Base-by-base conservation (phyloP, 2,329 filamentous ascomycete genomes). In the Sarocladium kiliense region DNA sequence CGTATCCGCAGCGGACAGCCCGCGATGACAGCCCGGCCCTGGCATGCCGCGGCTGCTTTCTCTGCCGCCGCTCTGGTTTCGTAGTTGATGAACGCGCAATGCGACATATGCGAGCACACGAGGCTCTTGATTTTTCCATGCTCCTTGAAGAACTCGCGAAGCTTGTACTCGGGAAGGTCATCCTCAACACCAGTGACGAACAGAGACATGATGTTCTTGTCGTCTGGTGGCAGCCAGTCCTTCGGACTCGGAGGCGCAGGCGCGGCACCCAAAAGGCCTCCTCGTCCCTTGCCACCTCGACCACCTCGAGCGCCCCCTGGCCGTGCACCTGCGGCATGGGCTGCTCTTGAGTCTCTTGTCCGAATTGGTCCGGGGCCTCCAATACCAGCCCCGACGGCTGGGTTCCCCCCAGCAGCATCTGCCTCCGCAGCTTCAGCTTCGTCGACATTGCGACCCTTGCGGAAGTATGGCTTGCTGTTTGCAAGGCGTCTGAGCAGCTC, bases 81-180 rank as follows among this genome's bases (percentile, higher is more conserved):
- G 68, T 91, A 99, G 73, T 99, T 99, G 73, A 99, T 79, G 67
- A 97, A 99, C 1, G 94, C 94, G 69, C 92, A 97, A 67, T 97
- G 94, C 16, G 93, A 93, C 76, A 96, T 91, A 74, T 99, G 94
- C 6, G 92, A 97, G 71, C 94, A 97, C 36, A 99, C 87, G 16
- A 99, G 75, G 25, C 91, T 97, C 64, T 94, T 89, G 58, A 99
- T 86, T 66, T 93, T 90, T 59, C 94, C 94, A 64, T 92, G 91
- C 18, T 83, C 82, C 58, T 90, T 85, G 76, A 99, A 99, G 71
- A 95, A 94, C 2, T 91, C 87, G 49, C 94, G 88, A 25, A 99
- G 78, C 64, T 92, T 91, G 71, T 92, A 86, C 71, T 99, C 94
- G 2, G 93, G 92, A 6, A 99, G 78, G 65, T 99, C 94, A 67